Evolutionary conservation across 352 stramenopile species (phyloP), one percentile per base, ranked within the genome.

Genomic region (Pythium sukuiense): DNA sequence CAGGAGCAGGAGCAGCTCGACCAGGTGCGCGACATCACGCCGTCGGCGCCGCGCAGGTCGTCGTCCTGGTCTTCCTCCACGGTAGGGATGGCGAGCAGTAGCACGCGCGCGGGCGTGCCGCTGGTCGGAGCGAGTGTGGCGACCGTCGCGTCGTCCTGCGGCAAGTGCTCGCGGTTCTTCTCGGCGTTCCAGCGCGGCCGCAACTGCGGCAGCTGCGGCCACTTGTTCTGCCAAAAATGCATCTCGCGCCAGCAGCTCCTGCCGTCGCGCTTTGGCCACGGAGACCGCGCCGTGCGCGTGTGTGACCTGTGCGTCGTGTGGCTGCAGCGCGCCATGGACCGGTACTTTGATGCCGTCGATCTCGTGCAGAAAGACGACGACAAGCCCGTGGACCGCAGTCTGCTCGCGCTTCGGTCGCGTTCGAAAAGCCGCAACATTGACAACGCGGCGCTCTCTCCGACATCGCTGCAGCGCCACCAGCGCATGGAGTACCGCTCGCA

Each of bases 251-350:
- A 78, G 20, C 69, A 89, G 43, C 56, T 88, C 24, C 61, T 94
- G 53, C 85, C 83, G 6, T 68, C 67, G 27, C 67, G 70, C 65
- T 93, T 92, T 72, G 85, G 83, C 8, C 79, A 82, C 55, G 67
- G 69, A 7, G 66, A 89, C 39, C 69, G 81, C 2, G 57, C 76
- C 0, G 72, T 89, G 49, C 79, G 81, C 2, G 74, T 83, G 1
- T 93, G 85, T 61, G 80, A 92, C 35, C 55, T 73, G 24, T 93
- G 85, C 67, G 67, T 67, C 0, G 39, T 39, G n/a, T 92, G 81
- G 83, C 83, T 93, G 24, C 83, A 92, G 58, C 80, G 76, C 33
- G 81, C 85, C 24, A 65, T 90, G 35, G 83, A 92, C 49, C 69
- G 65, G 16, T 89, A 89, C 32, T 89, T 92, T 69, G 80, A 90